Conservation (phyloP, 495 filamentous ascomycete genomes). For the Lasiosphaeria hispida region DNA sequence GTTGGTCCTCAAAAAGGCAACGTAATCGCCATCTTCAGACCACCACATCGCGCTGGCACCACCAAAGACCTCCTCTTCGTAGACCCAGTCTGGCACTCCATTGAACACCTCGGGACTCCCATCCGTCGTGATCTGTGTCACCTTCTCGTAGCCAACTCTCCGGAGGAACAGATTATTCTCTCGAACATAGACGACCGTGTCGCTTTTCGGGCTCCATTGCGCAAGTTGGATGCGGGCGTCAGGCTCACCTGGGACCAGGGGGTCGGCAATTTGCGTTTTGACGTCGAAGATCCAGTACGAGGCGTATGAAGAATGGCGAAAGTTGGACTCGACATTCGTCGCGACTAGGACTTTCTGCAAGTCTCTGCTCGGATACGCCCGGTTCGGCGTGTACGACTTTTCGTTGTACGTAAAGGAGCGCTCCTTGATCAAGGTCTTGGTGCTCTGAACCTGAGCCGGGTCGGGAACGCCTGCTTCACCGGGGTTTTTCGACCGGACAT, state of each 20-base stretch:
- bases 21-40: slow-evolving; percentile 80
- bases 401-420: slow-evolving; percentile 57
- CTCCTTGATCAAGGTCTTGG: slow-evolving; percentile 72
- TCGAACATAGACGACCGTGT: slow-evolving; percentile 79
- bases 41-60: slow-evolving; percentile 89
- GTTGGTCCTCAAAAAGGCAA: slow-evolving; percentile 91
- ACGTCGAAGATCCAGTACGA: slow-evolving; percentile 95
- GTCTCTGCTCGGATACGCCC: slow-evolving; percentile 75
- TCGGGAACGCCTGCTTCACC: slow-evolving; percentile 28
- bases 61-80: slow-evolving; percentile 90
- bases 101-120: slow-evolving; percentile 87
- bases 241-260: slow-evolving; percentile 68
- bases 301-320: slow-evolving; percentile 83
- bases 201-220: slow-evolving; percentile 82
- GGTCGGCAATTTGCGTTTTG: slow-evolving; percentile 70
- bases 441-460: slow-evolving; percentile 41
- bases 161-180: slow-evolving; percentile 88
- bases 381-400: slow-evolving; percentile 48
- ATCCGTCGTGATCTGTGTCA: slow-evolving; percentile 77
- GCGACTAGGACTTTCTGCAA: slow-evolving; percentile 79
- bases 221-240: slow-evolving; percentile 78
- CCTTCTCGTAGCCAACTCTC: slow-evolving; percentile 52
- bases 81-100: slow-evolving; percentile 98
- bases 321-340: slow-evolving; percentile 69
- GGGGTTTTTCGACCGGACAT: slow-evolving; percentile 58